A percentile compares a stretch with the other conserved stretches of the same genome.
Evolutionary conservation across 148 eudicot genomes (phyloP).

Genomic region (Agrostemma githago): DNA sequence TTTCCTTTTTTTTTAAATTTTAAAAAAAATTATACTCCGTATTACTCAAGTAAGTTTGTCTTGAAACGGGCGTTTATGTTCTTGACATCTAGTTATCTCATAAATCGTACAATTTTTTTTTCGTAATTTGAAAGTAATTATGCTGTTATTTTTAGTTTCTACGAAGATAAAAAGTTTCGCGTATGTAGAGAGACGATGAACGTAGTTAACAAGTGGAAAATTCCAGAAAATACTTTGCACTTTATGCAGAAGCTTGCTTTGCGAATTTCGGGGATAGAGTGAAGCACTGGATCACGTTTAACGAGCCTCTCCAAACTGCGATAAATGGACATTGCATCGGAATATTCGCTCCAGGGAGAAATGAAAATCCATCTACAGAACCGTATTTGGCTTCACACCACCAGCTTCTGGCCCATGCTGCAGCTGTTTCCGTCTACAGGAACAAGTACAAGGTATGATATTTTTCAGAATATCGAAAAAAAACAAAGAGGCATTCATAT

Average conservation of each 20-base stretch:
- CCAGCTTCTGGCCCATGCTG: conserved; percentile 77
- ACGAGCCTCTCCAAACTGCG: conserved; percentile 81
- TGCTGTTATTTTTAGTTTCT: neutral
- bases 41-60: no score
- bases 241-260: conserved; percentile 87
- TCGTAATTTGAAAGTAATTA: neutral
- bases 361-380: conserved; percentile 44
- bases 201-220: conserved; percentile 23
- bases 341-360: conserved; percentile 73
- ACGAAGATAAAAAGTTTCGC: conserved; percentile 4
- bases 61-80: no score
- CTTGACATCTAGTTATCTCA: no score
- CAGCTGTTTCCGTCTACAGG: conserved; percentile 59
- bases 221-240: conserved; percentile 71
- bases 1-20: no score
- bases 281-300: conserved; percentile 75
- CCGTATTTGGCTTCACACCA: conserved; percentile 68
- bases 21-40: no score
- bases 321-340: conserved; percentile 63
- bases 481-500: neutral
- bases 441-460: conserved; percentile 53
- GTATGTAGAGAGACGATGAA: conserved; percentile 18
- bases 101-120: no score
- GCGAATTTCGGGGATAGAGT: conserved; percentile 76
- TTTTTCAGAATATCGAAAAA: conserved; percentile 11